Evolutionary conservation across 257 asterid genomes (phyloP), one percentile per base, ranked within the genome.

Genomic region (Marsdenia floribunda): DNA sequence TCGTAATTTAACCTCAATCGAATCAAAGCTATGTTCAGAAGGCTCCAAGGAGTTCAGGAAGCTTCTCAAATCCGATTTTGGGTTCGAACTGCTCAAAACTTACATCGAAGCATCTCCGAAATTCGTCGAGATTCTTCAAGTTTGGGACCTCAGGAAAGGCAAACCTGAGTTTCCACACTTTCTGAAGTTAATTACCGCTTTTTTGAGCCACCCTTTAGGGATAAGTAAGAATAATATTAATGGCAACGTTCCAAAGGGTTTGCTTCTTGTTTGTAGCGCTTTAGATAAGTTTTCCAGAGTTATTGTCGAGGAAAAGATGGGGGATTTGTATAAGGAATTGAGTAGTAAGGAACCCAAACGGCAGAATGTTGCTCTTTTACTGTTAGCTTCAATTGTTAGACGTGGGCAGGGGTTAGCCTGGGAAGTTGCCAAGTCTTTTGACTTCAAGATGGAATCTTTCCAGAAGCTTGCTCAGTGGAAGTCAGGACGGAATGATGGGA

Each of bases 401-500:
- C 89, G 93, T 8, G 87, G 83, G 81, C 79, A 90, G 12, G 86
- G 86, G 63, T 82, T 93, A 82, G 96, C 96, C 0, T 88, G 91
- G 92, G 93, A 88, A 73, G 91, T 93, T 54, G 91, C 88, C 0
- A 90, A 88, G 83, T 74, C 75, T 75, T 91, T 90, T 42, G 96
- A 93, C 78, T 93, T 91, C 73, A 89, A 90, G 85, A 74, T 86
- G 1, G 68, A 87, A 5, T 49, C 73, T 65, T 88, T 90, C 70
- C 76, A 83, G 9, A 89, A 85, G 85, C 86, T 90, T 64, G 91
- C 93, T 1, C 90, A 86, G 82, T 85, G 89, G 93, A 91, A 94
- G 78, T 81, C 15, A 13, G 87, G 81, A 85, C 76, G 87, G 76
- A 58, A 49, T n/a, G 91, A 83, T 49, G 85, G 77, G 57, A 85